Percentiles rank a stretch among this genome's conserved stretches.
phyloP scores from a whole-genome alignment of 176 grass and related monocot species.

The Oryza nivara region DNA sequence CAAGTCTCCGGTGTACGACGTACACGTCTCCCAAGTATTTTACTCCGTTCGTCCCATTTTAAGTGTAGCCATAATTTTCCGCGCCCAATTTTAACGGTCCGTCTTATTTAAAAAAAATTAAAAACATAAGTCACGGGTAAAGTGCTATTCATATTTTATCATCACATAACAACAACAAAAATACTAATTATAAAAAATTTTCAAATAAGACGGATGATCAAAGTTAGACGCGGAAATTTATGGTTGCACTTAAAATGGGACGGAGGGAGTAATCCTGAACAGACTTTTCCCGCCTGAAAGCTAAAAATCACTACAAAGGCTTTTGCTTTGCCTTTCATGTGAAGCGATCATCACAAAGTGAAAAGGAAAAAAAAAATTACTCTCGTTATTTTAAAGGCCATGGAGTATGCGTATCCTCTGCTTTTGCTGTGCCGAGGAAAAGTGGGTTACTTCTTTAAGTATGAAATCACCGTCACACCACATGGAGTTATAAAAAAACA shows the following conservation, averaged over 20 bases:
- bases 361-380: neutral
- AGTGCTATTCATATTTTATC: no score
- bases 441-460: neutral
- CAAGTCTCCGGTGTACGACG: neutral
- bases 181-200: no score
- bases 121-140: no score
- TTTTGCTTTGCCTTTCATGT: constrained; percentile 27
- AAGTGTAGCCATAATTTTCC: no score
- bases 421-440: neutral
- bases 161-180: no score
- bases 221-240: no score
- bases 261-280: neutral
- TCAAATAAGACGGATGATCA: no score
- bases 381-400: neutral
- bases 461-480: constrained; percentile 7
- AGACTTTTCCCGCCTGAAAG: neutral
- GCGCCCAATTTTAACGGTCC: no score
- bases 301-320: neutral
- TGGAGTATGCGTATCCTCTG: neutral
- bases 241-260: no score
- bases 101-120: no score
- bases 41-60: no score
- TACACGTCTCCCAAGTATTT: neutral
- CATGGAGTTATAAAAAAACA: constrained; percentile 3
- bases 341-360: constrained; percentile 1